Base-by-base conservation (phyloP, 768 basidiomycete genomes). In the Auricularia heimuer region DNA sequence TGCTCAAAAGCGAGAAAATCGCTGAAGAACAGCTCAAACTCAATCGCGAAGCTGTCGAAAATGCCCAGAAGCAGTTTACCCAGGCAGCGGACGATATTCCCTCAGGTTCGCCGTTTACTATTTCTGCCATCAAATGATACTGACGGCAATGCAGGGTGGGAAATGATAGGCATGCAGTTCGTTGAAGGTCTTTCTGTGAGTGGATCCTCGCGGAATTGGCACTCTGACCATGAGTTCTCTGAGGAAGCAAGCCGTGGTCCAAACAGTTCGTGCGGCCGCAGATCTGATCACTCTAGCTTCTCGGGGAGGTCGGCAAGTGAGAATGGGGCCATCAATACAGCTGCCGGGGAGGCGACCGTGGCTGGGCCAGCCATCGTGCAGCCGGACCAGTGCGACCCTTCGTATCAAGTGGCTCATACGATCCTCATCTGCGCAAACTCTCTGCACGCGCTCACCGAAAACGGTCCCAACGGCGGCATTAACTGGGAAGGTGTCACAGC, bases 11-110 rank as follows among this genome's bases (percentile, higher is more conserved):
- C 14, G n/a, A 63, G 44, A 4, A 16, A 4, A 11, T 47, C 12
- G 10, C 39, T 10, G 16, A 63, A 11, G 42, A 63, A 11, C 24
- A 45, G 4, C 18, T 44, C 36, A 51, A 45, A 11, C n/a, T 8
- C 3, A n/a, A 12, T 34, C 33, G 16, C n/a, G 62, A 63, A 14
- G 62, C 45, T 10, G 6, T 16, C 21, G 10, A 29, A 16, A 24
- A 63, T 18, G 62, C 62, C 18, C 62, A 63, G 36, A 34, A 39
- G n/a, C 34, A n/a, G 45, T 63, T 63, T 39, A 63, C 3, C n/a
- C 39, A 63, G 35, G 62, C 62, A 6, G 62, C 62, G 6, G 62
- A 63, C 24, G 36, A 47, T 3, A 39, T 63, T 12, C 62, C 62
- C 18, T n/a, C 14, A 21, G 62, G 62, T 44, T n/a, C n/a, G 42